Evolutionary conservation across 176 grass and related monocot species (phyloP), one percentile per base, ranked within the genome.

Genomic region (Saccharum spontaneum): DNA sequence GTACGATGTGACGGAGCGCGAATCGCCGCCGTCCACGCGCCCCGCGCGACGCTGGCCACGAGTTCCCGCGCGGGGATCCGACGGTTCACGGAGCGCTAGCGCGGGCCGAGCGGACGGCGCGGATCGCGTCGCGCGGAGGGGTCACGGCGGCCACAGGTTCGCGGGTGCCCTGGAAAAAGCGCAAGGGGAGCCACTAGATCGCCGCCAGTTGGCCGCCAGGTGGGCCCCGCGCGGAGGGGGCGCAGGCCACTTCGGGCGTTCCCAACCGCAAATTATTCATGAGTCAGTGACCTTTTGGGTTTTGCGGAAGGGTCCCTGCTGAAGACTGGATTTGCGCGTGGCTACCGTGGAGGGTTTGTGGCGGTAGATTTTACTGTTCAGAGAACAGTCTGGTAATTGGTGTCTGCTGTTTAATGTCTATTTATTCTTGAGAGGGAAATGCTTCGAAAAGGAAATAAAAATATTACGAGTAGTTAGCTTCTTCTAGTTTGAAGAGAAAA

Each of bases 151-250:
- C 93, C 90, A 95, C 85, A 86, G 57, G 84, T 26, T 71, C 43
- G 4, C 69, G 37, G 73, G 68, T 5, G 54, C 81, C 82, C 76
- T 34, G 66, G 28, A 28, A 93, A 93, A 95, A 93, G 94, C 88
- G 91, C 89, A 85, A 60, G 59, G 67, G 33, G 12, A 8, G 86
- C 94, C 90, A 83, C 86, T 84, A 54, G 22, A 24, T 50, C 44
- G 67, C 16, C 0, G 86, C 88, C 93, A 95, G 70, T 16, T 92
- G 93, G 88, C 73, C 23, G 26, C 70, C 57, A 7, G 6, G 84
- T 83, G 88, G 83, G 54, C 10, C 59, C 83, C 76, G 6, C 26
- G 59, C 12, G 3, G n/a, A 13, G 10, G 22, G 11, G 0, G 20
- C 8, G 0, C 10, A 23, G 13, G 44, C 48, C 8, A 0, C 36